Evolutionary conservation across 805 yeast species (phyloP).

Genomic region (Pichia membranifaciens): DNA sequence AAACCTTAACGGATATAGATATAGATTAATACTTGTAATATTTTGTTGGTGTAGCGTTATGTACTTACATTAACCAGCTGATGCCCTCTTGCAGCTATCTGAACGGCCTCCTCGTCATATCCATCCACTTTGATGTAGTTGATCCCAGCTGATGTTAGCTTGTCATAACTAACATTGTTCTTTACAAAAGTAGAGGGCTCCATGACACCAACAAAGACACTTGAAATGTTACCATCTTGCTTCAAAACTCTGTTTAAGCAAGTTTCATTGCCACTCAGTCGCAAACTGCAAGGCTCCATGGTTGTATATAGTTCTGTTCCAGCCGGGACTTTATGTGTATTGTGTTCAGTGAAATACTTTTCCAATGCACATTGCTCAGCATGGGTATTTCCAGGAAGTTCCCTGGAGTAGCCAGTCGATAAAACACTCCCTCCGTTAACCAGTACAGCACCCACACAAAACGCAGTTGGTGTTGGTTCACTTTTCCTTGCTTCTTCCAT

Average conservation of each 20-base stretch:
- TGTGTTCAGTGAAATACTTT: slow-evolving; percentile 48
- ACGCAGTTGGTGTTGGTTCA: slow-evolving; percentile 77
- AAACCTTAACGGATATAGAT: too few species aligned
- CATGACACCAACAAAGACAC: slow-evolving; percentile 85
- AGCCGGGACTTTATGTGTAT: slow-evolving; percentile 45
- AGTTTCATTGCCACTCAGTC: slow-evolving; percentile 86
- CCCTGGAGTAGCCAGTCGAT: slow-evolving; percentile 85
- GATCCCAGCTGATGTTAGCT: slow-evolving; percentile 51
- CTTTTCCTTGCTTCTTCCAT: slow-evolving; percentile 74
- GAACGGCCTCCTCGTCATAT: slow-evolving; percentile 60
- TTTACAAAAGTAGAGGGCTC: slow-evolving; percentile 90
- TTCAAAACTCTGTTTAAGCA: slow-evolving; percentile 73
- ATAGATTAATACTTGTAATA: too few species aligned
- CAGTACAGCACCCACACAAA: slow-evolving; percentile 89
- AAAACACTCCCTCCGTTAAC: slow-evolving; percentile 60
- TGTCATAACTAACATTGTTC: slow-evolving; percentile 57
- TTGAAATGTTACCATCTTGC: slow-evolving; percentile 25
- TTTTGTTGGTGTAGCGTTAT: background rate
- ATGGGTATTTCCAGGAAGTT: slow-evolving; percentile 90
- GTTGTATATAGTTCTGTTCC: slow-evolving; percentile 88
- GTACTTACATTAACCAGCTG: background rate
- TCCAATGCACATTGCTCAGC: slow-evolving; percentile 94
- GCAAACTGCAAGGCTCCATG: slow-evolving; percentile 92
- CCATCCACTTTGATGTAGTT: slow-evolving; percentile 81
- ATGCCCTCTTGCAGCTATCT: slow-evolving; percentile 73